Evolutionary conservation across 441 rosid genomes (phyloP).

Genomic region (Gossypium gossypioides): DNA sequence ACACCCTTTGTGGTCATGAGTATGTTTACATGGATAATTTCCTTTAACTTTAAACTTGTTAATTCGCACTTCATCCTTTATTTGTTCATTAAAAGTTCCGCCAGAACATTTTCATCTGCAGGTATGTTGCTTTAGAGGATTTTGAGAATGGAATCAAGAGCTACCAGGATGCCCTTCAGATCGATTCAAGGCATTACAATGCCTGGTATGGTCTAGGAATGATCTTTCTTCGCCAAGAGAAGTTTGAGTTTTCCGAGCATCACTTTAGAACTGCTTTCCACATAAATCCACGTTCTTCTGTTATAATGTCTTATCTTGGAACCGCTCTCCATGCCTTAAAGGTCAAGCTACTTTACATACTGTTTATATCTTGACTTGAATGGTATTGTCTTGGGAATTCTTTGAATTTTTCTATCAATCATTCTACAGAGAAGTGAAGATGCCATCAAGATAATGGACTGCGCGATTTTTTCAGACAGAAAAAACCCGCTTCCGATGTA

Average conservation of each 20-base stretch:
- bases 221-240: constrained; percentile 90
- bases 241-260: constrained; percentile 86
- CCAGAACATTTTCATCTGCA: constrained; percentile 21
- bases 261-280: constrained; percentile 78
- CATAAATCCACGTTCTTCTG: constrained; percentile 79
- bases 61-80: constrained; percentile 5
- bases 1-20: constrained; percentile 97
- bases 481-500: no score
- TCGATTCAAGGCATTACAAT: constrained; percentile 88
- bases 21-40: constrained; percentile 30
- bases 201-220: constrained; percentile 97
- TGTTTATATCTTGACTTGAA: neutral
- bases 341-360: constrained; percentile 31
- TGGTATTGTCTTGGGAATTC: neutral
- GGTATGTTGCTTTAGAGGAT: constrained; percentile 81
- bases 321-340: constrained; percentile 71
- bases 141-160: constrained; percentile 86
- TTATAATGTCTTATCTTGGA: constrained; percentile 87
- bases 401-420: neutral
- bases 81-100: constrained; percentile 9
- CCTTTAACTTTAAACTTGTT: neutral
- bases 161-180: constrained; percentile 76
- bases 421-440: no score
- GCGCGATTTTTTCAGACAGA: no score
- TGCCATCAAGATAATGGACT: no score